Evolutionary conservation across 176 grass and related monocot genomes (phyloP).

Genomic region (Oryza glaberrima): DNA sequence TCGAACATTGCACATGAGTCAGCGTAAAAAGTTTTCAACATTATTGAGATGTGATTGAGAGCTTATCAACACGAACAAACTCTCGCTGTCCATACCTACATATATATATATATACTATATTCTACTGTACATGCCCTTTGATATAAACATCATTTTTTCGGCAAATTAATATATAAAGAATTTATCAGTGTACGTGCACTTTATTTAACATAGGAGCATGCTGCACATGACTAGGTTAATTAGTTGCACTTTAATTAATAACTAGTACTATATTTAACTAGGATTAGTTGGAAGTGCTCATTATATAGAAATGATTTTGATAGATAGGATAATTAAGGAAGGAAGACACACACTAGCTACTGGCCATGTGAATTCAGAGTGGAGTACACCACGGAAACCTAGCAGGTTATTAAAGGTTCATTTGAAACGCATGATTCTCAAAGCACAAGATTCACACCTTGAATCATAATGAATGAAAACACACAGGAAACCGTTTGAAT

Average conservation of each 20-base stretch:
- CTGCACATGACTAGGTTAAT: neutral
- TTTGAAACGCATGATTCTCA: too few species aligned
- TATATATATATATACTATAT: neutral
- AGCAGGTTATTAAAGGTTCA: neutral
- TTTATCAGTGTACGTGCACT: neutral
- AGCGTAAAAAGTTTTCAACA: neutral
- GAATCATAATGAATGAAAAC: too few species aligned
- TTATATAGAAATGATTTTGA: neutral
- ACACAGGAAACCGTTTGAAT: too few species aligned
- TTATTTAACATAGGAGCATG: neutral
- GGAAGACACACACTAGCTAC: neutral
- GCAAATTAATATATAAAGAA: neutral
- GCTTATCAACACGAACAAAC: neutral
- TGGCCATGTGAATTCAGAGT: neutral
- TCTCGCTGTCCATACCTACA: neutral
- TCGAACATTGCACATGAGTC: neutral
- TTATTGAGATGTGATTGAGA: neutral
- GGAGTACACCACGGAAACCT: neutral
- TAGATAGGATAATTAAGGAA: neutral
- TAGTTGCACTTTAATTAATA: neutral
- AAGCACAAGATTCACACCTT: too few species aligned
- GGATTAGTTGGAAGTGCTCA: neutral
- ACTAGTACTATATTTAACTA: neutral
- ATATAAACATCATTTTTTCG: neutral
- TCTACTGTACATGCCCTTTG: neutral